Percentiles rank a stretch among this genome's conserved stretches.
phyloP scores from a whole-genome alignment of 2,329 filamentous ascomycete species.

The Apiospora phragmitis region DNA sequence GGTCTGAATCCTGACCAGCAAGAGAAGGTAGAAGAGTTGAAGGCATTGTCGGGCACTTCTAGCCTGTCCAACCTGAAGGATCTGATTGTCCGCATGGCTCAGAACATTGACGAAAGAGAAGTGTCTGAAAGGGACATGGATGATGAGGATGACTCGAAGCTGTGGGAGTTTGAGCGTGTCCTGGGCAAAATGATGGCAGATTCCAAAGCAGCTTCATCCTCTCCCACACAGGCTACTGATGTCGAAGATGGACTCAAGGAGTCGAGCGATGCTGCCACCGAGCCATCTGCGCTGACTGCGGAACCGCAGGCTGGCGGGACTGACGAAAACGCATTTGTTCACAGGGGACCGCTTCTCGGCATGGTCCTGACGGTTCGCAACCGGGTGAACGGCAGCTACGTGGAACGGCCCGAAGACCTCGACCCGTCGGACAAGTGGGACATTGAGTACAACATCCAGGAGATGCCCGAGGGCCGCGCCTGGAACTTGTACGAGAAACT shows the following conservation, averaged over 20 bases:
- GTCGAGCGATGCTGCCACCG: background rate
- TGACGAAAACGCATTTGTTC: background rate
- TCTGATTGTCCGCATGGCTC: constrained; percentile 53
- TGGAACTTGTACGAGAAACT: constrained; percentile 57
- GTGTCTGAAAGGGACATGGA: constrained; percentile 24
- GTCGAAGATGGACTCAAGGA: background rate
- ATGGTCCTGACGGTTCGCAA: constrained; percentile 74
- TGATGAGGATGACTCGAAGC: constrained; percentile 37
- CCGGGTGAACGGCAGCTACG: constrained; percentile 65
- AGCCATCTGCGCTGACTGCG: background rate
- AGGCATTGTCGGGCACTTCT: constrained; percentile 10
- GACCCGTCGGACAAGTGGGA: constrained; percentile 56
- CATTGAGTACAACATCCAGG: constrained; percentile 76
- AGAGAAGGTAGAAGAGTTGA: constrained; percentile 23
- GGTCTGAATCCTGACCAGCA: background rate
- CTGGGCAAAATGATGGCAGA: constrained; percentile 48
- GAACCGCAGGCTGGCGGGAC: background rate
- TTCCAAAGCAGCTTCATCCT: constrained; percentile 14
- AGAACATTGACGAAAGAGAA: constrained; percentile 40
- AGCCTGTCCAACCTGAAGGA: constrained; percentile 38
- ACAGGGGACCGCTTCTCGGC: constrained; percentile 53
- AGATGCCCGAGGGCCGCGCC: constrained; percentile 52
- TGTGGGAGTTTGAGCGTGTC: constrained; percentile 52
- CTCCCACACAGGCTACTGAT: background rate
- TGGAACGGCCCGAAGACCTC: constrained; percentile 59